Evolutionary conservation across 176 grass and related monocot genomes (phyloP), one percentile per base, ranked within the genome.

Genomic region (Secale cereale): DNA sequence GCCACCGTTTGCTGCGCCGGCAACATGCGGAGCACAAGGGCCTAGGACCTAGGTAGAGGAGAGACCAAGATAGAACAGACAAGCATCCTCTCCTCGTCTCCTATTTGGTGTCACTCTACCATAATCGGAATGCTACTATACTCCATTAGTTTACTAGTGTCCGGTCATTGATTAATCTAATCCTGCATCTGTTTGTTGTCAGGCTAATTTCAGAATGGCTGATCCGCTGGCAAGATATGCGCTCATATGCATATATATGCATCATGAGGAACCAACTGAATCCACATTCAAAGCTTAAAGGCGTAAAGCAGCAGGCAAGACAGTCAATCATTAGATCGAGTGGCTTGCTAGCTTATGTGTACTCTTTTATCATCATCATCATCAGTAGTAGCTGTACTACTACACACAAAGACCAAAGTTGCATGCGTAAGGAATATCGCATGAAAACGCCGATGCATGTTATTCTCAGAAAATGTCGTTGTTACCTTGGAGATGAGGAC

Each of bases 401-500:
- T 57, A 1, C 31, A 19, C n/a, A n/a, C 35, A 40, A 70, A 20
- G 72, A 12, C 17, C 14, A 77, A 22, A 70, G 39, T 50, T 46
- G 17, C 30, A 60, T 6, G 2, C 16, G 22, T 30, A 43, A 70
- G 43, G 31, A 68, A 25, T 63, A 79, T 40, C 19, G 66, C 26
- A 84, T 54, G 45, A 69, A 52, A 25, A 25, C 62, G 46, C 1
- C 10, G 30, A 70, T 16, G 77, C 43, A 23, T 57, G 46, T 29
- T 12, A 16, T 69, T 28, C 15, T 40, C n/a, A 26, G 23, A 11
- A 52, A 56, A 56, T 56, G 1, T n/a, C n/a, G n/a, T 60, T 25
- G 22, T 37, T 71, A 97, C 95, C 95, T 98, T 95, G 25, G 93
- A 95, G 74, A 95, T 92, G 76, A 98, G 93, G 81, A 98, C 89